Evolutionary conservation across 257 asterid genomes (phyloP).

Genomic region (Solanum dulcamara): DNA sequence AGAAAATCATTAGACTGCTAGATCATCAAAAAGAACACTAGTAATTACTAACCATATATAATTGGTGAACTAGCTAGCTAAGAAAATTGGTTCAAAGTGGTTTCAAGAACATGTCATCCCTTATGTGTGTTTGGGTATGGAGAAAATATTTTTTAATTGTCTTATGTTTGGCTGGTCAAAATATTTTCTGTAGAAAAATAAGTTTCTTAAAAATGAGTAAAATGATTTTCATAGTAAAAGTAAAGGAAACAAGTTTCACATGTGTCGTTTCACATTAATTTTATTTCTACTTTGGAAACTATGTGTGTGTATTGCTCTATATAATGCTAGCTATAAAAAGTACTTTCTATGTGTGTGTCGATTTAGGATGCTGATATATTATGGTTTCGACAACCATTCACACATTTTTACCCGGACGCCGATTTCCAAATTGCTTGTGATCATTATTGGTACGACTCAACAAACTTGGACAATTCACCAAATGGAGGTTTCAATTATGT

Average conservation of each 20-base stretch:
- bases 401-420: conserved; percentile 25
- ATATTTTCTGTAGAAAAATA: no score
- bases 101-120: neutral
- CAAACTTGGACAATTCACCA: conserved; percentile 28
- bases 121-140: no score
- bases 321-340: neutral
- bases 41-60: neutral
- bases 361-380: conserved; percentile 53
- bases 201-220: no score
- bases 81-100: neutral
- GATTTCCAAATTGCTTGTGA: conserved; percentile 64
- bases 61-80: neutral
- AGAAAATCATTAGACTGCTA: neutral
- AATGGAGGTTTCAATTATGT: conserved; percentile 62
- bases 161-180: neutral
- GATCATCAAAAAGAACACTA: no score
- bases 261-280: neutral
- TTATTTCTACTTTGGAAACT: neutral
- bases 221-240: neutral
- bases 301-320: neutral
- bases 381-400: conserved; percentile 63
- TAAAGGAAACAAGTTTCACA: neutral
- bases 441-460: conserved; percentile 19
- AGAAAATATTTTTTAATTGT: no score
- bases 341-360: neutral